Base-by-base conservation (phyloP, 2,329 filamentous ascomycete genomes). In the Fusarium xylarioides region DNA sequence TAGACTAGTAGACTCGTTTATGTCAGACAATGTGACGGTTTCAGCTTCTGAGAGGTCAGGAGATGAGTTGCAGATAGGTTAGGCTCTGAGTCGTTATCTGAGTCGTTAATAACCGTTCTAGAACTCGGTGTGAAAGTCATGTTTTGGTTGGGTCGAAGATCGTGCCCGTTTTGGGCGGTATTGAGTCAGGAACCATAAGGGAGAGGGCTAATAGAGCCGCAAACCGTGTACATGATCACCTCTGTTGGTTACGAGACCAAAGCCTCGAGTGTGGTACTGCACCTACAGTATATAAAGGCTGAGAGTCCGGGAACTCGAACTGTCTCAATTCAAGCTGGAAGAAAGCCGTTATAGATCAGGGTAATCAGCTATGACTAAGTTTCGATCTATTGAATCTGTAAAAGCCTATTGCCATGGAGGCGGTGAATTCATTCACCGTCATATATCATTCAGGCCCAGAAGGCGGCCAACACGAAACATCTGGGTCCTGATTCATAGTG, bases 121-220 rank as follows among this genome's bases (percentile, higher is more conserved):
- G 66, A 76, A 73, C 58, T 66, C 32, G 42, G 53, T 40, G 59
- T 55, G 46, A 49, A 49, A 28, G 42, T n/a, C 60, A 54, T 60
- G 60, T 55, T 71, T 50, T 47, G 58, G 53, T 63, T 65, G 46
- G 57, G 46, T 52, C 23, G 74, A 73, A 52, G 70, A 76, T 75
- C 61, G 47, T 68, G 35, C 53, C 65, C 26, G 53, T 43, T 56
- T 57, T 55, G 34, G 53, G 53, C 44, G n/a, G 28, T 63, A 30
- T 73, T 34, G 63, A 74, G 56, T 70, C 57, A 68, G 69, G 53
- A 50, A 61, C 53, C 58, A 37, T 19, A 28, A 63, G 59, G 44
- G 59, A 63, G 52, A 49, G 28, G 52, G 59, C 47, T 44, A 50
- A 44, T 61, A 72, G 74, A 74, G 60, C 67, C 72, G 60, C 70